phyloP scores from a whole-genome alignment of 805 yeast genomes.

The Candida golubevii region DNA sequence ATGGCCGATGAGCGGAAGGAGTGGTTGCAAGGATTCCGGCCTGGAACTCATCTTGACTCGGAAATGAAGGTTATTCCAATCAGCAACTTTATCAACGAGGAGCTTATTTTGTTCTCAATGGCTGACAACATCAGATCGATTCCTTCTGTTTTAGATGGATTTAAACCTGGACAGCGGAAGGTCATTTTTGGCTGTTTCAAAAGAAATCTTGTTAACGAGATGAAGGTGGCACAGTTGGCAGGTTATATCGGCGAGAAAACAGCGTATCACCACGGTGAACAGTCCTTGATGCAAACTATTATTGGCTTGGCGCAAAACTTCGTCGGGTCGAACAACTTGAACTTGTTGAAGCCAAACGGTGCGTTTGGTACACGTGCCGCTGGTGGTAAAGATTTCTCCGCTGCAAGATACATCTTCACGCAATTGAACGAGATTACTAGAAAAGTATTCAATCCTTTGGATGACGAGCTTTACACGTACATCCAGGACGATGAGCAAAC shows the following conservation, averaged over 20 bases:
- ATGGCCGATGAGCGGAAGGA: slow-evolving; percentile 97
- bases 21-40: slow-evolving; percentile 87
- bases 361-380: slow-evolving; percentile 93
- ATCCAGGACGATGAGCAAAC: slow-evolving; percentile 89
- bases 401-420: slow-evolving; percentile 93
- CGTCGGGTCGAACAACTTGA: slow-evolving; percentile 86
- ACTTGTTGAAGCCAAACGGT: slow-evolving; percentile 85
- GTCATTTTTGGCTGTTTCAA: slow-evolving; percentile 85
- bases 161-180: slow-evolving; percentile 96
- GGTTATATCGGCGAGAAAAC: slow-evolving; percentile 88
- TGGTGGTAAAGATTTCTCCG: slow-evolving; percentile 99
- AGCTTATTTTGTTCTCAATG: slow-evolving; percentile 89
- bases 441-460: slow-evolving; percentile 71
- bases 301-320: slow-evolving; percentile 93
- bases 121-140: slow-evolving; percentile 95
- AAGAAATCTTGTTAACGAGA: slow-evolving; percentile 68
- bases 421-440: slow-evolving; percentile 74
- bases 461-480: slow-evolving; percentile 72
- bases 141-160: slow-evolving; percentile 90
- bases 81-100: slow-evolving; percentile 90
- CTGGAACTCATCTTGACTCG: slow-evolving; percentile 91
- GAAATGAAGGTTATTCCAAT: slow-evolving; percentile 74
- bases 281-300: slow-evolving; percentile 81
- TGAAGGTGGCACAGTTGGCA: slow-evolving; percentile 85
- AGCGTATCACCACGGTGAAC: slow-evolving; percentile 95